Conservation (phyloP, 805 yeast species). For the Nakazawaea wyomingensis region DNA sequence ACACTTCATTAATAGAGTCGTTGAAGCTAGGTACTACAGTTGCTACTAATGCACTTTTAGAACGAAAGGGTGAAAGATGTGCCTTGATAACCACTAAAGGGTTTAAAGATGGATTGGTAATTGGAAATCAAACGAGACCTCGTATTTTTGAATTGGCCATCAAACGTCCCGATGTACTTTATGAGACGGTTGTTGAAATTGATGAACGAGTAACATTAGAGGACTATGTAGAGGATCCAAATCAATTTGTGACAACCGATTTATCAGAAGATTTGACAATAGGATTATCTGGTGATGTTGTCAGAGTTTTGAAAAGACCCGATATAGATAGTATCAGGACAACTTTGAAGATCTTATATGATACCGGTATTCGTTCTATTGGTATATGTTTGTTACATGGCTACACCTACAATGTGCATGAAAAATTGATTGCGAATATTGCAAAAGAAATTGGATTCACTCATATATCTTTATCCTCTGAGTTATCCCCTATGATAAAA, state of each 20-base stretch:
- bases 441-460: constrained; percentile 65
- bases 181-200: constrained; percentile 72
- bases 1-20: constrained; percentile 56
- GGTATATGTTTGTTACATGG: constrained; percentile 73
- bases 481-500: constrained; percentile 76
- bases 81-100: constrained; percentile 87
- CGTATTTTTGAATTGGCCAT: constrained; percentile 80
- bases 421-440: constrained; percentile 47
- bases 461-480: constrained; percentile 63
- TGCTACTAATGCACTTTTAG: constrained; percentile 92
- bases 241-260: constrained; percentile 18
- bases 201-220: constrained; percentile 89
- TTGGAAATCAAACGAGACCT: constrained; percentile 93
- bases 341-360: constrained; percentile 39
- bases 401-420: constrained; percentile 70
- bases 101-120: constrained; percentile 71
- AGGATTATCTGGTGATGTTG: constrained; percentile 67
- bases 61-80: constrained; percentile 86
- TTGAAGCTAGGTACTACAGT: constrained; percentile 92
- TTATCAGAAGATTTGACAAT: constrained; percentile 28
- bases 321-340: constrained; percentile 36
- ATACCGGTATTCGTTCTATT: constrained; percentile 57
- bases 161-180: constrained; percentile 63
- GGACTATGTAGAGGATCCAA: constrained; percentile 74
- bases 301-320: constrained; percentile 51